Evolutionary conservation across 2,329 filamentous ascomycete genomes (phyloP).

Genomic region (Sarocladiaceae sp.): DNA sequence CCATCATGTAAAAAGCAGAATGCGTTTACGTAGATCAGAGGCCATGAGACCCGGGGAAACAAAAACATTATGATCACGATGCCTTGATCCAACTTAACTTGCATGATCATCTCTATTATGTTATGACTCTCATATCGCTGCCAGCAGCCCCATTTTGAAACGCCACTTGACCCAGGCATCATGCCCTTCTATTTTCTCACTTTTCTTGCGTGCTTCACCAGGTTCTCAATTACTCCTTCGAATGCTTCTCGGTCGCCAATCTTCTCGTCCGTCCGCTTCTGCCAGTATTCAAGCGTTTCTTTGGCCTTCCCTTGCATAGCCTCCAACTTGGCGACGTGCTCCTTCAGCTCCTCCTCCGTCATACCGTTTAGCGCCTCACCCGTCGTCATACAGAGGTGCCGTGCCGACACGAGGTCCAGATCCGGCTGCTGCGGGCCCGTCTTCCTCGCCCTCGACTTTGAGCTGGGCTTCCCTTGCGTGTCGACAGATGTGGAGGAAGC

Average conservation of each 20-base stretch:
- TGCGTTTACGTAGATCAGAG: slow-evolving; percentile 9
- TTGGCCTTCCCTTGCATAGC: slow-evolving; percentile 65
- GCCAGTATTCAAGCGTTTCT: slow-evolving; percentile 81
- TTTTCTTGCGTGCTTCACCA: slow-evolving; percentile 86
- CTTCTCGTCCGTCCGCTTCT: slow-evolving; percentile 77
- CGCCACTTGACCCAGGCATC: slow-evolving; percentile 2
- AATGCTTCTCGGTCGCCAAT: slow-evolving; percentile 88
- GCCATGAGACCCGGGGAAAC: neutral
- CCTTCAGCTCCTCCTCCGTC: slow-evolving; percentile 67
- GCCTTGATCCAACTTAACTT: neutral
- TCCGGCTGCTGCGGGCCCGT: slow-evolving; percentile 63
- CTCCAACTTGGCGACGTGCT: slow-evolving; percentile 64
- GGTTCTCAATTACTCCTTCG: slow-evolving; percentile 92
- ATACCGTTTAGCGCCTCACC: slow-evolving; percentile 75
- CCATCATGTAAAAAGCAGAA: slow-evolving; percentile 9
- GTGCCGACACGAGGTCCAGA: slow-evolving; percentile 72
- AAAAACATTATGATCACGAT: neutral
- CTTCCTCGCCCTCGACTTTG: slow-evolving; percentile 32
- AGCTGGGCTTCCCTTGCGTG: slow-evolving; percentile 45
- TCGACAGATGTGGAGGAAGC: slow-evolving; percentile 54
- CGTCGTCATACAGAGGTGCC: slow-evolving; percentile 75
- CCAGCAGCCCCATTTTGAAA: neutral
- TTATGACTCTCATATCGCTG: neutral
- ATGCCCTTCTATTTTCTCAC: slow-evolving; percentile 57
- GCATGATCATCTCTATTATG: neutral